A percentile compares a stretch with the other conserved stretches of the same genome.
Conservation (phyloP, 208 protist genomes). For the Polymyxa betae region DNA sequence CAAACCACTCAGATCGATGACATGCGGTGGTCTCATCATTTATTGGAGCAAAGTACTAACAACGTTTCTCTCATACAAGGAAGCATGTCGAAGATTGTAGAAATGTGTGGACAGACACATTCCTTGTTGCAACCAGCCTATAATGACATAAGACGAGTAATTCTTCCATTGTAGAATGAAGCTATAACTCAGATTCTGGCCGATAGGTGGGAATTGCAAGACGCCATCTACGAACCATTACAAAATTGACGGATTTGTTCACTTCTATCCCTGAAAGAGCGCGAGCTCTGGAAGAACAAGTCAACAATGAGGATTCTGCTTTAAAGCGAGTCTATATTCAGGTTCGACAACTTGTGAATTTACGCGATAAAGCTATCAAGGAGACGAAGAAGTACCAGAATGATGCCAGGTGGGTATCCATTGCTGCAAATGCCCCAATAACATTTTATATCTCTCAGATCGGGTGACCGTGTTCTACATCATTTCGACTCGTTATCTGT, state of each 20-base stretch:
- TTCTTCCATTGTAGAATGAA: not conserved
- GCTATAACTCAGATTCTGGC: too few species aligned
- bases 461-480: not conserved
- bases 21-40: slow-evolving; percentile 20
- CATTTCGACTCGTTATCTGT: slow-evolving; percentile 46
- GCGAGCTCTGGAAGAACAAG: slow-evolving; percentile 22
- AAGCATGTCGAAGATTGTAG: slow-evolving; percentile 36
- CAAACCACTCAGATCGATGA: slow-evolving; percentile 35
- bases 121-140: not conserved
- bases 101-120: not conserved
- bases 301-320: not conserved
- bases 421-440: not conserved
- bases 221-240: not conserved
- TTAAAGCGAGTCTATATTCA: slow-evolving; percentile 34
- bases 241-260: not conserved
- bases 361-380: not conserved
- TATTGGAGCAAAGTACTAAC: not conserved
- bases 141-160: not conserved
- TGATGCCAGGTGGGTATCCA: not conserved
- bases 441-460: not conserved
- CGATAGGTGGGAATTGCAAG: not conserved
- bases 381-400: slow-evolving; percentile 35
- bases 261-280: slow-evolving; percentile 13
- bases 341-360: not conserved
- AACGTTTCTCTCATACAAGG: not conserved